These are phyloP conservation scores for Neofusicoccum cordaticola DNA, from an alignment of 2,329 filamentous ascomycete genomes.

Conservation along the genomic window DNA sequence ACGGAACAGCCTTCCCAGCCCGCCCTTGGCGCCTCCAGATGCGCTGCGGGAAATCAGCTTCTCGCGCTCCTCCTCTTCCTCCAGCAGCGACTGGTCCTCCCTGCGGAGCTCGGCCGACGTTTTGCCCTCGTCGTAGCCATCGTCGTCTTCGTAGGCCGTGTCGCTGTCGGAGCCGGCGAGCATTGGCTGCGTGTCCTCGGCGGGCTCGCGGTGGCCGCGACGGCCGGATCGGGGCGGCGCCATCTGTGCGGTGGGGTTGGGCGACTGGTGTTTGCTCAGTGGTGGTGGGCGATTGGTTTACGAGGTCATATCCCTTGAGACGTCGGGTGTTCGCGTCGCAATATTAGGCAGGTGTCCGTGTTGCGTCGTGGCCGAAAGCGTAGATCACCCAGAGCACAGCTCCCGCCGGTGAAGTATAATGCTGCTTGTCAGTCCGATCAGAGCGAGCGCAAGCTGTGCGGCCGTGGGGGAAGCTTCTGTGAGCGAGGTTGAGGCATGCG, in stretches of 20 bases:
- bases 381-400: not conserved
- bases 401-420: not conserved
- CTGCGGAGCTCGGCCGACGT: constrained; percentile 35
- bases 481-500: not conserved
- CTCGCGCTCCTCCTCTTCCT: constrained; percentile 48
- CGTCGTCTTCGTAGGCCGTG: constrained; percentile 24
- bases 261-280: not conserved
- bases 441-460: not conserved
- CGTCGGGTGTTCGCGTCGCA: not conserved
- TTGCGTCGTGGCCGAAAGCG: constrained; percentile 2
- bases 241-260: not conserved
- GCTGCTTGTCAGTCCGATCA: not conserved
- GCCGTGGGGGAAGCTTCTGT: not conserved
- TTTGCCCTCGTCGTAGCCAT: constrained; percentile 27
- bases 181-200: constrained; percentile 26
- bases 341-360: constrained; percentile 8
- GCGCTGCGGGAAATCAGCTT: constrained; percentile 35
- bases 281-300: not conserved
- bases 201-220: constrained; percentile 71
- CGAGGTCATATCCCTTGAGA: constrained; percentile 4
- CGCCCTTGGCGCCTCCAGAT: constrained; percentile 20
- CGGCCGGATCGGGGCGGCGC: constrained; percentile 74
- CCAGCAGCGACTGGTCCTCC: constrained; percentile 40
- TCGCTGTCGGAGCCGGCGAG: constrained; percentile 31
- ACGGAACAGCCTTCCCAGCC: constrained; percentile 26